These are phyloP conservation scores for Penicillium corylophilum DNA, from an alignment of 2,329 filamentous ascomycete genomes.

Conservation along the genomic window DNA sequence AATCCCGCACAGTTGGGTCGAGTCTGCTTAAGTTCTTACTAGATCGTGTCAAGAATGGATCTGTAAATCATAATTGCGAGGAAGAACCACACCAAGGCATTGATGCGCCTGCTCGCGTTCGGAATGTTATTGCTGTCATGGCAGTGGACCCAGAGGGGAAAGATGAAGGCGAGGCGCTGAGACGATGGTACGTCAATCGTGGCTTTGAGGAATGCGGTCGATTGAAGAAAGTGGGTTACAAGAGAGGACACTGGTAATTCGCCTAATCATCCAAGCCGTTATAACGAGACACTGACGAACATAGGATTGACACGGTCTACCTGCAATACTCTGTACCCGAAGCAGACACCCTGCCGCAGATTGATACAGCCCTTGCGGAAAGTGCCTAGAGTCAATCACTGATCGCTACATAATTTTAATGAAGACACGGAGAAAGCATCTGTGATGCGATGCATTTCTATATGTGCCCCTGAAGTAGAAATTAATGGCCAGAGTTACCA, in stretches of 20 bases:
- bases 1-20: constrained; percentile 33
- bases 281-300: background rate
- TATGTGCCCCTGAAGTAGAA: background rate
- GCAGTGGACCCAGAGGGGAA: constrained; percentile 36
- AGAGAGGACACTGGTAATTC: constrained; percentile 37
- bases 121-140: constrained; percentile 40
- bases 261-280: background rate
- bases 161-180: constrained; percentile 32
- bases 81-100: background rate
- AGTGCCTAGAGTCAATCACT: background rate
- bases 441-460: background rate
- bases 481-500: background rate
- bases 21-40: constrained; percentile 32
- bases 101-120: background rate
- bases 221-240: constrained; percentile 39
- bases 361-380: background rate
- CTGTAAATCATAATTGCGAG: constrained; percentile 13
- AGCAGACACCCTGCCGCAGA: background rate
- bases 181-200: constrained; percentile 39
- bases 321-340: constrained; percentile 10
- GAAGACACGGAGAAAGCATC: background rate
- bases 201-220: constrained; percentile 42
- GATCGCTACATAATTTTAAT: background rate
- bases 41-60: constrained; percentile 23
- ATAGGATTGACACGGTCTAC: constrained; percentile 19